These are phyloP conservation scores for Clitopilus passeckerianus DNA, from an alignment of 768 basidiomycete genomes.

Conservation along the genomic window DNA sequence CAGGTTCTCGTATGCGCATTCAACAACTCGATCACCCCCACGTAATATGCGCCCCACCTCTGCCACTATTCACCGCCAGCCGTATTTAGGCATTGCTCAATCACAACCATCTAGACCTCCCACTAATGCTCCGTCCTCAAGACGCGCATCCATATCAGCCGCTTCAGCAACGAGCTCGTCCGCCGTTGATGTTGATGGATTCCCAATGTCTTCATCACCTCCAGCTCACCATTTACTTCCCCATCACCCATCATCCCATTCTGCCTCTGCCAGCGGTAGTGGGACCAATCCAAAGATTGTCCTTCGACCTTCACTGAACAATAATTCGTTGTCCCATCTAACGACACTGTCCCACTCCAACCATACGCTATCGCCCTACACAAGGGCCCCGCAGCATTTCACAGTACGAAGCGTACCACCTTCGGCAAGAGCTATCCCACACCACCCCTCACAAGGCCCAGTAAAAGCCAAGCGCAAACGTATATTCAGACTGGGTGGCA, in stretches of 20 bases:
- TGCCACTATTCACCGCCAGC: conserved; percentile 7
- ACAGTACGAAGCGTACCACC: conserved; percentile 88
- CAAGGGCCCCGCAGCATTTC: conserved; percentile 85
- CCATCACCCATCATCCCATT: conserved; percentile 13
- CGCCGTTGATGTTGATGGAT: conserved; percentile 2
- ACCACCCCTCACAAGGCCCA: conserved; percentile 28
- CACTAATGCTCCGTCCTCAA: conserved; percentile 15
- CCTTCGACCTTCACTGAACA: conserved; percentile 50
- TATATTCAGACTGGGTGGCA: conserved; percentile 53
- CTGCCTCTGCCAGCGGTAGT: conserved; percentile 19
- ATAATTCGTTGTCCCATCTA: conserved; percentile 78
- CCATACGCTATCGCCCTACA: conserved; percentile 93
- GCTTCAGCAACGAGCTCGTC: conserved; percentile 4
- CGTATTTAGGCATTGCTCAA: conserved; percentile 19
- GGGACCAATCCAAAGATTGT: conserved; percentile 44
- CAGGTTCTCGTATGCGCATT: background rate
- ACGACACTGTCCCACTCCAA: conserved; percentile 85
- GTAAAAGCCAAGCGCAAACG: conserved; percentile 77
- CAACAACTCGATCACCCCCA: conserved; percentile 1
- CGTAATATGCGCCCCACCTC: conserved; percentile 2
- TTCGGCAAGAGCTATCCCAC: conserved; percentile 20
- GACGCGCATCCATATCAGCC: conserved; percentile 33
- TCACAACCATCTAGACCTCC: background rate
- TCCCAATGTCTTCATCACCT: conserved; percentile 15
- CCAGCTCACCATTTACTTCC: conserved; percentile 10